Evolutionary conservation across 371 early-diverging fungal species (phyloP).

Genomic region (Basidiobolus meristosporus): DNA sequence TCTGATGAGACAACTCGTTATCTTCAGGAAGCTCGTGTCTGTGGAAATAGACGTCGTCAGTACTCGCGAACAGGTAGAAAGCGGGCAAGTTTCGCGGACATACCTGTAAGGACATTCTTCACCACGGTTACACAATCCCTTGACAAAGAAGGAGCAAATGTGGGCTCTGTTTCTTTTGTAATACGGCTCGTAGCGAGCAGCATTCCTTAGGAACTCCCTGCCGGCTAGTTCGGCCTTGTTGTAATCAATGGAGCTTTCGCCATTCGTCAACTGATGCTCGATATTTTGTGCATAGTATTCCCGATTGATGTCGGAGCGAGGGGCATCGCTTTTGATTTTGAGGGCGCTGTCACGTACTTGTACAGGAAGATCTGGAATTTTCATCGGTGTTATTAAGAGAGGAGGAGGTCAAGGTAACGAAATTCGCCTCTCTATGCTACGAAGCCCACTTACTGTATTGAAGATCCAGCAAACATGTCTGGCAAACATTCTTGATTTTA

Average conservation of each 20-base stretch:
- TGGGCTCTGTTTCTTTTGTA: slow-evolving; percentile 80
- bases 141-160: slow-evolving; percentile 87
- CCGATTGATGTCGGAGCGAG: slow-evolving; percentile 69
- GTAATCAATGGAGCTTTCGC: slow-evolving; percentile 39
- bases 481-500: slow-evolving; percentile 93
- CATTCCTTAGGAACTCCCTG: slow-evolving; percentile 52
- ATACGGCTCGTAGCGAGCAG: slow-evolving; percentile 78
- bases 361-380: slow-evolving; percentile 46
- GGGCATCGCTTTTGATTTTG: slow-evolving; percentile 48
- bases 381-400: background rate
- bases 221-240: slow-evolving; percentile 59
- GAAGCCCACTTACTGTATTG: slow-evolving; percentile 44
- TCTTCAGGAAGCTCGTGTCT: slow-evolving; percentile 80
- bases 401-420: too few relatives aligned
- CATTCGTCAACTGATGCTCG: slow-evolving; percentile 43
- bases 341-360: slow-evolving; percentile 85
- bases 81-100: background rate
- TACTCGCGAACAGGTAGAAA: background rate
- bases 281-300: slow-evolving; percentile 74
- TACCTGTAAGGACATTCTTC: slow-evolving; percentile 72
- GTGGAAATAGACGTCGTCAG: background rate
- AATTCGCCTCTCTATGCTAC: too few relatives aligned
- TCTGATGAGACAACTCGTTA: slow-evolving; percentile 66
- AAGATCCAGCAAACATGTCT: slow-evolving; percentile 88
- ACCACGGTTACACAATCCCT: slow-evolving; percentile 84